phyloP scores from a whole-genome alignment of 768 basidiomycete genomes.

The Tricholoma furcatifolium region DNA sequence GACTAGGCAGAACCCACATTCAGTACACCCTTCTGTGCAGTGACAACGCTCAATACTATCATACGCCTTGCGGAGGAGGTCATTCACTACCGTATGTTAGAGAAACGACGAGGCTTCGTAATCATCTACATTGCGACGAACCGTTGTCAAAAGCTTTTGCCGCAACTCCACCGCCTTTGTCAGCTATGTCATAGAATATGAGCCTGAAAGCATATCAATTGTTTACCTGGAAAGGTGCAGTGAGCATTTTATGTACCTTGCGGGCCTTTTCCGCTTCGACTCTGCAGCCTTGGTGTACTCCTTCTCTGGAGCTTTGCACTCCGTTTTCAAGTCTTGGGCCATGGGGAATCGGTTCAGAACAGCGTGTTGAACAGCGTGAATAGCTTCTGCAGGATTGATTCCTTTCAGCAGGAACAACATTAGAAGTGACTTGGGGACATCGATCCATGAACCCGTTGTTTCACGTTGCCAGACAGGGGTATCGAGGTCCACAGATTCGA shows the following conservation, averaged over 20 bases:
- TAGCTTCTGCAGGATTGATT: constrained; percentile 73
- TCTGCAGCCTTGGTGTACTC: constrained; percentile 52
- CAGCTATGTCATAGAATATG: constrained; percentile 76
- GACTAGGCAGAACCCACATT: constrained; percentile 45
- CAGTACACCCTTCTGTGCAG: constrained; percentile 68
- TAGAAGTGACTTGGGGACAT: constrained; percentile 58
- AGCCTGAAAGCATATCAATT: constrained; percentile 42
- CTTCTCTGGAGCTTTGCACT: constrained; percentile 80
- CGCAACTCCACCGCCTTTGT: constrained; percentile 68
- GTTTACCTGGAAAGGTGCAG: constrained; percentile 3
- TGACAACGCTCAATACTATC: constrained; percentile 56
- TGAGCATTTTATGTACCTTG: constrained; percentile 38
- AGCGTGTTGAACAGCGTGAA: constrained; percentile 85
- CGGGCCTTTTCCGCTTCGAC: constrained; percentile 65
- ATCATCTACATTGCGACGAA: constrained; percentile 29
- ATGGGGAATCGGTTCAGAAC: constrained; percentile 76
- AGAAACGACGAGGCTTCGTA: neutral
- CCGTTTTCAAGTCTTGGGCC: constrained; percentile 69
- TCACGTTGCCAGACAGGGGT: constrained; percentile 76
- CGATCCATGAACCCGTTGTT: constrained; percentile 77
- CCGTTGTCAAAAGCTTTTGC: constrained; percentile 84
- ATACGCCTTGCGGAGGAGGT: constrained; percentile 59
- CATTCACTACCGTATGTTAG: constrained; percentile 39
- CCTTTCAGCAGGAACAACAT: constrained; percentile 49
- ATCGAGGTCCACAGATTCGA: constrained; percentile 78